These are phyloP conservation scores for Echites panduratus DNA, from an alignment of 257 asterid species.

Conservation along the genomic window DNA sequence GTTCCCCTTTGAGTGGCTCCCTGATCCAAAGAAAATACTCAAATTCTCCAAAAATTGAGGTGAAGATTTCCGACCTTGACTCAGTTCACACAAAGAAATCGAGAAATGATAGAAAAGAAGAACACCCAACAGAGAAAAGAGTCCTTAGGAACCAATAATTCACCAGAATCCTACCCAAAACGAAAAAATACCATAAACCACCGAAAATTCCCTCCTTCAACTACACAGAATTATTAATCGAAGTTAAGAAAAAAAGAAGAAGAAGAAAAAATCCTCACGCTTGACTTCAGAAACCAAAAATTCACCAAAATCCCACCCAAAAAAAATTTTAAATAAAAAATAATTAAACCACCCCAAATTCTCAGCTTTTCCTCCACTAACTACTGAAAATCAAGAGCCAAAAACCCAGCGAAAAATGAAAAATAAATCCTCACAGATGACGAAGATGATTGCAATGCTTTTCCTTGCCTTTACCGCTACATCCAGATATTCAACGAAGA, in stretches of 20 bases:
- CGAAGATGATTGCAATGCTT: constrained; percentile 5
- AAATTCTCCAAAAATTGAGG: constrained; percentile 6
- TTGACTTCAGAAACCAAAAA: neutral
- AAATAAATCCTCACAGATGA: neutral
- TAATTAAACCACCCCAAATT: neutral
- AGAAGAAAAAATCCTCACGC: neutral
- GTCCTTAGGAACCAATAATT: constrained; percentile 10
- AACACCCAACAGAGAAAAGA: neutral
- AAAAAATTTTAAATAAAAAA: neutral
- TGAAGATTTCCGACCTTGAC: constrained; percentile 6
- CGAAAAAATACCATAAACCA: too few species aligned
- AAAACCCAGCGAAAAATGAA: neutral
- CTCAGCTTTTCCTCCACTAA: neutral
- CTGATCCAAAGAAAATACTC: neutral
- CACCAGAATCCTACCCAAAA: neutral
- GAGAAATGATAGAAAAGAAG: neutral
- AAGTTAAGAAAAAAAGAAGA: too few species aligned
- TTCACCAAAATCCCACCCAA: constrained; percentile 5
- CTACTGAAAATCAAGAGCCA: neutral
- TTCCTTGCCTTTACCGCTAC: neutral
- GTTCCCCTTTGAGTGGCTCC: neutral
- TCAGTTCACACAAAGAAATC: constrained; percentile 5
- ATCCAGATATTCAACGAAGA: constrained; percentile 7
- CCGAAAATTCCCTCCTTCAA: neutral
- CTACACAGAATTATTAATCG: neutral